Evolutionary conservation across 2,329 filamentous ascomycete species (phyloP).

Genomic region (Drechslerella coelobrocha): DNA sequence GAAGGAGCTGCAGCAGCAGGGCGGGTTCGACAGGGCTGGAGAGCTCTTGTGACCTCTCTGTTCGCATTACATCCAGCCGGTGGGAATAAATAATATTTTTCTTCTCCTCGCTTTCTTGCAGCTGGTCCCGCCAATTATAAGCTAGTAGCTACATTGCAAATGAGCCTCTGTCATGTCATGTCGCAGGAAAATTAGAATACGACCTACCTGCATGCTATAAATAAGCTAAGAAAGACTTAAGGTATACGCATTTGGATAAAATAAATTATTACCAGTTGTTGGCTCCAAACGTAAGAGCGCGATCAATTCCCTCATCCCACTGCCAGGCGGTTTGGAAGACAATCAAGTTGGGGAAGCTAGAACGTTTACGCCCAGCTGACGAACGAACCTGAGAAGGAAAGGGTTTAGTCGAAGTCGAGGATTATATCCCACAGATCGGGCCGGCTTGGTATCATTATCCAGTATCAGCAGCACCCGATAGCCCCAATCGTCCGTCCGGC

Average conservation of each 20-base stretch:
- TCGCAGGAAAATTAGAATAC: not conserved
- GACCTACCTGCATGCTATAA: not conserved
- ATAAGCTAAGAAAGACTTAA: not conserved
- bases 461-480: not conserved
- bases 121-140: not conserved
- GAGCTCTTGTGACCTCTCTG: constrained; percentile 47
- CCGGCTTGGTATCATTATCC: not conserved
- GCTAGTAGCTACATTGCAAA: not conserved
- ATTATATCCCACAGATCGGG: not conserved
- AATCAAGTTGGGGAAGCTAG: not conserved
- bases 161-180: not conserved
- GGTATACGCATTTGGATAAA: not conserved
- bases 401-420: not conserved
- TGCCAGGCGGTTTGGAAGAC: too few species aligned
- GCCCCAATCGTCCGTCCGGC: not conserved
- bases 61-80: constrained; percentile 13
- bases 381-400: too few species aligned
- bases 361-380: not conserved
- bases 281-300: not conserved
- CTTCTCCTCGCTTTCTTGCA: not conserved
- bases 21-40: constrained; percentile 40
- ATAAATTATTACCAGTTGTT: not conserved
- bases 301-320: constrained; percentile 1
- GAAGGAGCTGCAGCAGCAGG: constrained; percentile 26
- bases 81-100: constrained; percentile 16